These are phyloP conservation scores for Penicillium antarcticum DNA, from an alignment of 495 filamentous ascomycete species.

Conservation along the genomic window DNA sequence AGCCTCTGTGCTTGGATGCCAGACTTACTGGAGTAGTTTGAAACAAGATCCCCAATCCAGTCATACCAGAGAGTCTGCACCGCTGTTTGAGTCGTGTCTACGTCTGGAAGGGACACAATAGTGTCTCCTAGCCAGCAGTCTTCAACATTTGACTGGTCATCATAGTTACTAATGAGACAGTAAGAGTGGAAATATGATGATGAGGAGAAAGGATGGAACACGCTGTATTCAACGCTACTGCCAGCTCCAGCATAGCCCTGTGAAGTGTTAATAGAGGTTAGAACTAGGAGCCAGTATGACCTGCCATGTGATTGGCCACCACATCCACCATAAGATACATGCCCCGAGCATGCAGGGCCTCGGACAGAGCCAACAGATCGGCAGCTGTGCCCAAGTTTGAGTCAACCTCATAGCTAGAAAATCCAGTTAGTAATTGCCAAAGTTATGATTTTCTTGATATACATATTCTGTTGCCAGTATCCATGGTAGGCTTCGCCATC, in stretches of 20 bases:
- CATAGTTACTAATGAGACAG: slow-evolving; percentile 65
- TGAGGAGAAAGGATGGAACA: slow-evolving; percentile 63
- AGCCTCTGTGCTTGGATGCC: neutral
- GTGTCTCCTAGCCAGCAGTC: slow-evolving; percentile 65
- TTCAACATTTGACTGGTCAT: slow-evolving; percentile 46
- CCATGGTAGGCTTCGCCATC: slow-evolving; percentile 66
- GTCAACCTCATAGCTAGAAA: slow-evolving; percentile 54
- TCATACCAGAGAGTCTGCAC: slow-evolving; percentile 57
- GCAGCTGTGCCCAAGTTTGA: slow-evolving; percentile 59
- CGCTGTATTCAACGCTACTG: slow-evolving; percentile 55
- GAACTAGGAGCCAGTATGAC: slow-evolving; percentile 29
- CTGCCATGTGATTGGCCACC: slow-evolving; percentile 72
- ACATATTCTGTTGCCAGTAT: slow-evolving; percentile 71
- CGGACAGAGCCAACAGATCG: slow-evolving; percentile 59
- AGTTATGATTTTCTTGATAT: neutral
- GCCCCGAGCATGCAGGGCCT: slow-evolving; percentile 56
- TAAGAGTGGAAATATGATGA: slow-evolving; percentile 61
- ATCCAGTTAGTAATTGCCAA: neutral
- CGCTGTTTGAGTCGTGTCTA: slow-evolving; percentile 57
- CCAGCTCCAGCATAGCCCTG: slow-evolving; percentile 57
- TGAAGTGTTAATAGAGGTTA: slow-evolving; percentile 63
- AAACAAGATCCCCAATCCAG: slow-evolving; percentile 63
- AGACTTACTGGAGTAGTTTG: slow-evolving; percentile 58
- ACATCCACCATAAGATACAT: slow-evolving; percentile 83
- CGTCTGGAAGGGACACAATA: slow-evolving; percentile 61